Evolutionary conservation across 1,139 yeast genomes (phyloP).

Genomic region (Nakaseomyces glabratus): DNA sequence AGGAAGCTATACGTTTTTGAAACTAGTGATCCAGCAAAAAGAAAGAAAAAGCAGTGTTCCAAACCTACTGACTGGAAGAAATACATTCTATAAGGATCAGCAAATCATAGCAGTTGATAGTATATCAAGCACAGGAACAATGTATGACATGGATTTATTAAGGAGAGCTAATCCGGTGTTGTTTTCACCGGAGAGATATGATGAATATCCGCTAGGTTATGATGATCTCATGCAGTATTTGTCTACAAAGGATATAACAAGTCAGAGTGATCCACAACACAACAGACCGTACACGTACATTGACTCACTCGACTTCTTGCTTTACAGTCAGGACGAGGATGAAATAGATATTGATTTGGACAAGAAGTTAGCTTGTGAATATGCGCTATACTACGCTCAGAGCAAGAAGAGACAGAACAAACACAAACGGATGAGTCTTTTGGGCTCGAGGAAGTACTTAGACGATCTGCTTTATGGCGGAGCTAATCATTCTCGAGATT

Average conservation of each 20-base stretch:
- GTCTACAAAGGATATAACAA: constrained; percentile 11
- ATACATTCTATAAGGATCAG: no score
- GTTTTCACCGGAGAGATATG: constrained; percentile 19
- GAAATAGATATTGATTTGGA: constrained; percentile 20
- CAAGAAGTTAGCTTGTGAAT: constrained; percentile 25
- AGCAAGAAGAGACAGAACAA: constrained; percentile 5
- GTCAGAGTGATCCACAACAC: constrained; percentile 11
- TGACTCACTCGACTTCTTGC: constrained; percentile 7
- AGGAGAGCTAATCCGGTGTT: constrained; percentile 23
- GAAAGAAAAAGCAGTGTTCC: no score
- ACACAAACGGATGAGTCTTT: constrained; percentile 10
- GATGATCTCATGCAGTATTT: constrained; percentile 24
- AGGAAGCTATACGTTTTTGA: no score
- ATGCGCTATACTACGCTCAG: constrained; percentile 22
- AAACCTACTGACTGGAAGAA: no score
- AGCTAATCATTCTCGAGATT: constrained; percentile 1
- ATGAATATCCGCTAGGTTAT: constrained; percentile 25
- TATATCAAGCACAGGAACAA: neutral
- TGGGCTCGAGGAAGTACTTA: constrained; percentile 9
- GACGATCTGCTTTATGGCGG: constrained; percentile 12
- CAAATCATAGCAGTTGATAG: no score
- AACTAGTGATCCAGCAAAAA: no score
- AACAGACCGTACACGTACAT: constrained; percentile 16
- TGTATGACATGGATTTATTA: constrained; percentile 16
- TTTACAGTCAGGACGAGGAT: constrained; percentile 2